A percentile compares a stretch with the other conserved stretches of the same genome.
Conservation (phyloP, 2,329 filamentous ascomycete species). For the Ceratocystis smalleyi region DNA sequence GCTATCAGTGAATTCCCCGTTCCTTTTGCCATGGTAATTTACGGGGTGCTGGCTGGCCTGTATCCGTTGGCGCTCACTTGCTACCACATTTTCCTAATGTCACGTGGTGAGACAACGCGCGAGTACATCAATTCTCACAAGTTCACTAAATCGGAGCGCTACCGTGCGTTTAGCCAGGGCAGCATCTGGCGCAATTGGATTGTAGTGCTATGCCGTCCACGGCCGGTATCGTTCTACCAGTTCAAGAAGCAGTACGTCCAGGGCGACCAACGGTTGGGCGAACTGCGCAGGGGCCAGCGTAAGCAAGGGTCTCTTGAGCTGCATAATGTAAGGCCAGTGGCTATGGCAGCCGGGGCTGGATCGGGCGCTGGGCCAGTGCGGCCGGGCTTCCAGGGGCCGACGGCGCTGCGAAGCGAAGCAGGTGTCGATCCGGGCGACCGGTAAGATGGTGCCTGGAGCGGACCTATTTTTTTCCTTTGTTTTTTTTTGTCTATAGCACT, state of each 20-base stretch:
- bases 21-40: conserved; percentile 78
- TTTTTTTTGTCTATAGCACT: background rate
- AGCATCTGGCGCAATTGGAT: conserved; percentile 63
- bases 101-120: conserved; percentile 80
- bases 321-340: conserved; percentile 34
- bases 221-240: conserved; percentile 72
- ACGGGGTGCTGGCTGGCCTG: conserved; percentile 54
- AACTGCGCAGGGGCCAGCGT: conserved; percentile 24
- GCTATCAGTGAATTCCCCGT: conserved; percentile 59
- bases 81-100: conserved; percentile 86
- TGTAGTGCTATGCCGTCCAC: conserved; percentile 64
- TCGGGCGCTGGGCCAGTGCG: conserved; percentile 18
- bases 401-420: conserved; percentile 26
- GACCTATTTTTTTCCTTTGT: background rate
- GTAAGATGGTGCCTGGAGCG: background rate
- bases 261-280: conserved; percentile 73
- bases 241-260: conserved; percentile 65
- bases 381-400: conserved; percentile 39
- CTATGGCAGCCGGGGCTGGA: conserved; percentile 16
- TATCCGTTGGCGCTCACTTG: conserved; percentile 73
- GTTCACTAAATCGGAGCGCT: conserved; percentile 80
- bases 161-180: conserved; percentile 75
- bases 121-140: conserved; percentile 96
- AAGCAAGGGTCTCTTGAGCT: conserved; percentile 48
- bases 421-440: background rate